Conservation (phyloP, 441 rosid species). For the Eruca vesicaria region DNA sequence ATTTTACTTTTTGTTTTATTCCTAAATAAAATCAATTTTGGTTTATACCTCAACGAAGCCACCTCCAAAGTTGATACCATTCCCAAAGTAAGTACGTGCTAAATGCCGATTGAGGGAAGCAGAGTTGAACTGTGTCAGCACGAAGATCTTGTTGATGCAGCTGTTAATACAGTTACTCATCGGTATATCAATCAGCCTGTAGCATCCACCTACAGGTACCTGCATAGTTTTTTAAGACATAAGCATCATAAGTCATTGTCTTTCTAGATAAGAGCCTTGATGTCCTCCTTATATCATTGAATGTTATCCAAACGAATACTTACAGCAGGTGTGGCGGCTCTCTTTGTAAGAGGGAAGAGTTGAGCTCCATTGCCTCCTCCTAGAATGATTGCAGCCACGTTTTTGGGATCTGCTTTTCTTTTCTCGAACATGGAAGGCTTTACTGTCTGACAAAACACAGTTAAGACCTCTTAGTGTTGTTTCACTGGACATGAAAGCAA, state of each 20-base stretch:
- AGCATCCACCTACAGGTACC: slow-evolving; percentile 97
- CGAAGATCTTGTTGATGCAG: slow-evolving; percentile 88
- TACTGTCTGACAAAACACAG: slow-evolving; percentile 41
- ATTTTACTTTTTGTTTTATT: neutral
- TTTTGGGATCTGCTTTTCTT: slow-evolving; percentile 67
- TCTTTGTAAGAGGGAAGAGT: slow-evolving; percentile 84
- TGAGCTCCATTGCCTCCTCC: slow-evolving; percentile 95
- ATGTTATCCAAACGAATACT: slow-evolving; percentile 19
- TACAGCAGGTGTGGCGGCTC: slow-evolving; percentile 94
- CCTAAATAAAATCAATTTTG: neutral
- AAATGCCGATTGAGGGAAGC: slow-evolving; percentile 91
- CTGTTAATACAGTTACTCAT: slow-evolving; percentile 98
- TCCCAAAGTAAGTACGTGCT: slow-evolving; percentile 87
- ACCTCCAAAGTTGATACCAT: slow-evolving; percentile 89
- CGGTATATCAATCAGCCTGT: slow-evolving; percentile 89
- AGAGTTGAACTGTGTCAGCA: slow-evolving; percentile 87
- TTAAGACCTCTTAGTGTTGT: neutral
- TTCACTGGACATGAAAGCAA: too few species aligned
- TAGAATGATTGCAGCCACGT: slow-evolving; percentile 82
- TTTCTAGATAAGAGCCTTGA: neutral
- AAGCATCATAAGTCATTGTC: neutral
- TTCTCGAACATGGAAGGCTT: slow-evolving; percentile 52
- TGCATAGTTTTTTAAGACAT: slow-evolving; percentile 32
- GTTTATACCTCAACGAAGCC: slow-evolving; percentile 92
- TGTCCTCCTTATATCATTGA: neutral